A percentile compares a stretch with the other conserved stretches of the same genome.
Evolutionary conservation across 169 alveolate species (phyloP).

Genomic region (Eimeria brunetti): DNA sequence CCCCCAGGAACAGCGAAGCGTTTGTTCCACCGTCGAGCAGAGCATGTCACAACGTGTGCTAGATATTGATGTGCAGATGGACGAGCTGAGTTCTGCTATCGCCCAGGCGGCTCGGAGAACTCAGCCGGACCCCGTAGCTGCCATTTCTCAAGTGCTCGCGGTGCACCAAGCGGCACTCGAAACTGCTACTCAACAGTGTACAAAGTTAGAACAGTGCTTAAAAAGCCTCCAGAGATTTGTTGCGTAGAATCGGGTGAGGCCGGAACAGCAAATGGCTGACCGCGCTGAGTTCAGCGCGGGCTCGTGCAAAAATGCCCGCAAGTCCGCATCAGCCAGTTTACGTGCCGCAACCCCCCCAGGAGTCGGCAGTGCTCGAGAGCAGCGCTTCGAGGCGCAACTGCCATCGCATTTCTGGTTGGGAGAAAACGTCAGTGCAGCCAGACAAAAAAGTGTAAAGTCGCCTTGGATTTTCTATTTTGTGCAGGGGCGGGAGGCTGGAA

Average conservation of each 20-base stretch:
- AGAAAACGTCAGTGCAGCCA: not conserved
- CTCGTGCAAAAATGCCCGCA: not conserved
- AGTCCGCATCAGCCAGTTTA: not conserved
- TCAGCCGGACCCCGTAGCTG: slow-evolving; percentile 72
- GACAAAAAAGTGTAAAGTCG: not conserved
- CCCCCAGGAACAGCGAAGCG: slow-evolving; percentile 47
- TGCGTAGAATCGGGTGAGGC: slow-evolving; percentile 19
- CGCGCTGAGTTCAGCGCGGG: slow-evolving; percentile 5
- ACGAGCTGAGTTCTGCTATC: slow-evolving; percentile 65
- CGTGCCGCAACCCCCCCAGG: not conserved
- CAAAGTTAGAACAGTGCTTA: slow-evolving; percentile 58
- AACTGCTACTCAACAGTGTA: slow-evolving; percentile 64
- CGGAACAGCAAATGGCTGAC: not conserved
- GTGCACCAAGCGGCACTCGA: slow-evolving; percentile 81
- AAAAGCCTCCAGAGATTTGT: slow-evolving; percentile 57
- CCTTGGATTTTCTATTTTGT: not conserved
- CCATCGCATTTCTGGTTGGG: not conserved
- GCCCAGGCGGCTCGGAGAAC: slow-evolving; percentile 64
- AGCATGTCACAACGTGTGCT: slow-evolving; percentile 62
- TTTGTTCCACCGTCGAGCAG: slow-evolving; percentile 69
- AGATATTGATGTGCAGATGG: slow-evolving; percentile 72
- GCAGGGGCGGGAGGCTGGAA: not conserved
- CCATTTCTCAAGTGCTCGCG: slow-evolving; percentile 76
- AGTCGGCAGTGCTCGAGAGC: not conserved
- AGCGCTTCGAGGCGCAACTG: not conserved